phyloP scores from a whole-genome alignment of 2,329 filamentous ascomycete genomes.

The Fusarium pininemorale region DNA sequence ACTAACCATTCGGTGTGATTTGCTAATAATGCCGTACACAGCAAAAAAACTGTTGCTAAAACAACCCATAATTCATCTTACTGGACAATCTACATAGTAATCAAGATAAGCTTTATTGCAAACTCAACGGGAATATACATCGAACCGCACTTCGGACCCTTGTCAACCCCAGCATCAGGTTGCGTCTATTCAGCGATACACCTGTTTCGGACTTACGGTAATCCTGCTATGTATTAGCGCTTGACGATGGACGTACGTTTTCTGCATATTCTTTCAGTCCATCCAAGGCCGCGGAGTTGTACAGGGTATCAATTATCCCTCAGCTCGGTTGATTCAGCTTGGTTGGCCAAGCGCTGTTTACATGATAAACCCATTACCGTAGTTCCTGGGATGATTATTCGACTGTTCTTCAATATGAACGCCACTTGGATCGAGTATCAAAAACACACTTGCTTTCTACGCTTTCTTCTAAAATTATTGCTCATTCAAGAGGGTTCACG shows the following conservation, averaged over 20 bases:
- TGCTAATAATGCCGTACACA: constrained; percentile 16
- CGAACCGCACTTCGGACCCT: constrained; percentile 11
- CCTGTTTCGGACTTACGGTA: constrained; percentile 16
- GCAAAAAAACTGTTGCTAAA: background rate
- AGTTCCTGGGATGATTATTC: constrained; percentile 25
- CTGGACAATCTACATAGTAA: background rate
- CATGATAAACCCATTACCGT: background rate
- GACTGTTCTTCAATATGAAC: constrained; percentile 13
- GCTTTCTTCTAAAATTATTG: background rate
- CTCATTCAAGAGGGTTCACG: background rate
- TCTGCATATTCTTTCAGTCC: constrained; percentile 13
- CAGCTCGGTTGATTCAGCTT: constrained; percentile 1
- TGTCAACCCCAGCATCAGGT: background rate
- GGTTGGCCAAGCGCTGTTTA: constrained; percentile 9
- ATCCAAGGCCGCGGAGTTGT: background rate
- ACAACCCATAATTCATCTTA: background rate
- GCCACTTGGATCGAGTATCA: background rate
- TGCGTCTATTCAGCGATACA: constrained; percentile 7
- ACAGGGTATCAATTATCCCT: constrained; percentile 17
- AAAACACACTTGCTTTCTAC: background rate
- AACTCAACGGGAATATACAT: background rate
- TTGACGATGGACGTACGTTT: constrained; percentile 3
- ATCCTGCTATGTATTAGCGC: background rate
- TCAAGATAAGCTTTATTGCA: background rate
- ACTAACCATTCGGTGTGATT: constrained; percentile 16